These are phyloP conservation scores for Colletotrichum falcatum DNA, from an alignment of 2,329 filamentous ascomycete species.

Conservation along the genomic window DNA sequence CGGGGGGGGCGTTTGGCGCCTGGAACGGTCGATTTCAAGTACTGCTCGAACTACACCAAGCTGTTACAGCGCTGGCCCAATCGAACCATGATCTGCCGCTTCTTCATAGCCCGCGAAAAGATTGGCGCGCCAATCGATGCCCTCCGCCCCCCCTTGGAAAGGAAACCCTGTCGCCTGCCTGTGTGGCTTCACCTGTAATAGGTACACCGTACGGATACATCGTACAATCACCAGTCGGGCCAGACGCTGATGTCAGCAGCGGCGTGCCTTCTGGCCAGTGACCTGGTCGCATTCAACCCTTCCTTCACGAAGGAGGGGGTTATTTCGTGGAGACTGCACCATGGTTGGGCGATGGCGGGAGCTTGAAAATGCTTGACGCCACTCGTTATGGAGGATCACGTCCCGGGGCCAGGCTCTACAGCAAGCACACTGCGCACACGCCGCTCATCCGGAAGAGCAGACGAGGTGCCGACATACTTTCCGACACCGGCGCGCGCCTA, in stretches of 20 bases:
- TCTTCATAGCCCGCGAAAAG: not conserved
- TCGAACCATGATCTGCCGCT: not conserved
- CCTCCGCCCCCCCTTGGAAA: not conserved
- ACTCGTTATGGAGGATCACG: not conserved
- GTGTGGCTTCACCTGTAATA: not conserved
- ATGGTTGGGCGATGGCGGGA: slow-evolving; percentile 1
- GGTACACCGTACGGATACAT: not conserved
- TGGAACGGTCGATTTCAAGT: slow-evolving; percentile 17
- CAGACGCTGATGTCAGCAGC: slow-evolving; percentile 9
- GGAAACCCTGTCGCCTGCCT: not conserved
- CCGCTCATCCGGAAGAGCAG: not conserved
- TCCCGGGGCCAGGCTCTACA: not conserved
- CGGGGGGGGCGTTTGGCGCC: not conserved
- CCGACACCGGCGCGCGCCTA: not conserved
- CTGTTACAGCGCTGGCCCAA: not conserved
- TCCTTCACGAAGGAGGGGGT: not conserved
- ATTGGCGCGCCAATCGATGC: slow-evolving; percentile 12
- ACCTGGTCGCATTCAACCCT: not conserved
- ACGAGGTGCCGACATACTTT: not conserved
- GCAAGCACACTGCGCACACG: not conserved
- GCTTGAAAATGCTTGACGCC: not conserved
- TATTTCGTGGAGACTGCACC: too few relatives aligned
- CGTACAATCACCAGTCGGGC: not conserved
- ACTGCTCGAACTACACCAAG: slow-evolving; percentile 25
- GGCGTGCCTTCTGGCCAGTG: not conserved